Evolutionary conservation across 805 yeast genomes (phyloP).

Genomic region (Suhomyces pyralidae): DNA sequence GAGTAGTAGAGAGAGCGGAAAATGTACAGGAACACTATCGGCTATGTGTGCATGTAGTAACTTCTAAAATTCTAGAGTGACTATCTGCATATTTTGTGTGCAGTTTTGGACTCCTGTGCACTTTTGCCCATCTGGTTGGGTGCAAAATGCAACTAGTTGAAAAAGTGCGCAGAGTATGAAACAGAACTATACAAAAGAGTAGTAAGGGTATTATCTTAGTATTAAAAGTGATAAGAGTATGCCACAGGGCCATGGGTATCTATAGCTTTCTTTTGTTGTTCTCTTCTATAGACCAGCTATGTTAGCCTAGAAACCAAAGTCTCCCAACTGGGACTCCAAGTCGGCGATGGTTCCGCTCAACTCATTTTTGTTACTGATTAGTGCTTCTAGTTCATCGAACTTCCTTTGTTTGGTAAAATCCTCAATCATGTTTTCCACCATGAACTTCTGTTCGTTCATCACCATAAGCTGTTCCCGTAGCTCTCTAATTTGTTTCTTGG

Average conservation of each 20-base stretch:
- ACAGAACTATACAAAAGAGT: too few species aligned
- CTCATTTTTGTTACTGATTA: slow-evolving; percentile 59
- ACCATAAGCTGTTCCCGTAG: slow-evolving; percentile 79
- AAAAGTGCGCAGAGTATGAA: too few species aligned
- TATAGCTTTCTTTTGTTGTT: background rate
- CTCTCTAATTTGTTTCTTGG: slow-evolving; percentile 54
- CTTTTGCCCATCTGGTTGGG: background rate
- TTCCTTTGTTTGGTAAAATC: slow-evolving; percentile 63
- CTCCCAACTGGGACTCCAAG: slow-evolving; percentile 55
- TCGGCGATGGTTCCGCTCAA: slow-evolving; percentile 46
- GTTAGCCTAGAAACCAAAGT: slow-evolving; percentile 30
- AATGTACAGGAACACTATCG: background rate
- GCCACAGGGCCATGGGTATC: background rate
- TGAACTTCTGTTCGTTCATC: slow-evolving; percentile 74
- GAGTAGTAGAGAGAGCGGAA: background rate
- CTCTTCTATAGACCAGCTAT: background rate
- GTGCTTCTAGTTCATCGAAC: slow-evolving; percentile 69
- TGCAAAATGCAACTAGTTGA: background rate
- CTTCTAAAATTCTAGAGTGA: background rate
- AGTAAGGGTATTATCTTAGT: too few species aligned
- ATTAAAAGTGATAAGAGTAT: too few species aligned
- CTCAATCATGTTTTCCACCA: slow-evolving; percentile 63
- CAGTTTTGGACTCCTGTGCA: too few species aligned
- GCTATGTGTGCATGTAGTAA: background rate
- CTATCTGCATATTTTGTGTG: too few species aligned